Evolutionary conservation across 495 filamentous ascomycete species (phyloP).

Genomic region (Penicillium manginii): DNA sequence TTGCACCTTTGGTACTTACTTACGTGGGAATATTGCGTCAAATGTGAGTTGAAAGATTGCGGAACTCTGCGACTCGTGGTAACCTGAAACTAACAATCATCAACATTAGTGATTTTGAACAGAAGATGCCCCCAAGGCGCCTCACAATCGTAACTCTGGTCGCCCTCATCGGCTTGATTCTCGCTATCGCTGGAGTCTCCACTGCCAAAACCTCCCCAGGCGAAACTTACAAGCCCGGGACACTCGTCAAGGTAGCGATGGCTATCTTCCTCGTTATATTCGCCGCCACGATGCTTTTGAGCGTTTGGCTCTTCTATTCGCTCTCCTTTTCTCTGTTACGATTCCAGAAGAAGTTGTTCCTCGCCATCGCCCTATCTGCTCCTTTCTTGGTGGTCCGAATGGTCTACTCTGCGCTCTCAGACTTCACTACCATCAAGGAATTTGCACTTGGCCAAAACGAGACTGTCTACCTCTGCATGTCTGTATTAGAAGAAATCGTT

Average conservation of each 20-base stretch:
- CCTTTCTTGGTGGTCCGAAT: constrained; percentile 32
- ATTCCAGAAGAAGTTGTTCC: constrained; percentile 35
- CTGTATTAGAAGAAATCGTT: constrained; percentile 36
- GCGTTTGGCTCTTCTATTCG: constrained; percentile 19
- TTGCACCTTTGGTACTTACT: constrained; percentile 33
- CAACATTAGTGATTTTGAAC: constrained; percentile 23
- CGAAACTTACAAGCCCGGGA: constrained; percentile 2
- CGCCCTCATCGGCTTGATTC: constrained; percentile 30
- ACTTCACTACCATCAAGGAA: constrained; percentile 10
- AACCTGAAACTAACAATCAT: constrained; percentile 12
- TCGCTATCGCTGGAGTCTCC: constrained; percentile 34
- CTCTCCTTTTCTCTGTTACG: neutral
- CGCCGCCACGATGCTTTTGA: constrained; percentile 13
- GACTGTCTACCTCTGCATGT: constrained; percentile 37
- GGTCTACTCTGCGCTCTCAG: constrained; percentile 30
- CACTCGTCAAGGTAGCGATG: constrained; percentile 32
- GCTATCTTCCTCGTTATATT: constrained; percentile 34
- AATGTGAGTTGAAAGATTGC: constrained; percentile 26
- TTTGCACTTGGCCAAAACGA: constrained; percentile 17
- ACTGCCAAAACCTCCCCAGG: neutral
- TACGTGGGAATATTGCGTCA: constrained; percentile 34
- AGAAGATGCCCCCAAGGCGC: constrained; percentile 16
- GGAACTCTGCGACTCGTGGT: too few relatives aligned
- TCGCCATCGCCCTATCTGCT: constrained; percentile 27
- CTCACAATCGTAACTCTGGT: constrained; percentile 19